Base-by-base conservation (phyloP, 129 eudicot species). In the Solidago caesia region DNA sequence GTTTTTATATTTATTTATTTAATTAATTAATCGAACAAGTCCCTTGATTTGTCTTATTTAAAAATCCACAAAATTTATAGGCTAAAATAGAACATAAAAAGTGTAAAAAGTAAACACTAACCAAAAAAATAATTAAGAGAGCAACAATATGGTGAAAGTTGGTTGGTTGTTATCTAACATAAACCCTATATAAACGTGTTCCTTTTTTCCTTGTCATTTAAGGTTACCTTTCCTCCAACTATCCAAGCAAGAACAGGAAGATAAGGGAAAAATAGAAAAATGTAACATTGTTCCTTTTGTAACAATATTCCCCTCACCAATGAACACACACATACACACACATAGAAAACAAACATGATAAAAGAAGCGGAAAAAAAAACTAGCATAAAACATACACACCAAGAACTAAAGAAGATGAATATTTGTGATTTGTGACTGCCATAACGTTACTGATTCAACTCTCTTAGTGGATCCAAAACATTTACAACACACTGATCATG, bases 391-490 rank as follows among this genome's bases (percentile, higher is more conserved):
- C 3, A 48, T 7, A 21, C 21, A 21, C 21, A 21, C 21, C 21
- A 21, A 21, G 21, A 21, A 21, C 21, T 21, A 21, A 21, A 21
- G 21, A 21, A 21, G 21, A 21, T 21, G 21, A 21, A 21, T 21
- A 21, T 21, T 21, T 21, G 21, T 21, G 21, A 21, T 21, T 21
- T 21, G 21, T 21, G 21, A 21, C 21, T 21, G 21, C 21, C 21
- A 11, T 12, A 14, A 52, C 0, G n/a, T 52, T 52, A 52, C 58
- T 52, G 21, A 13, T 52, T 52, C 15, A 14, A 52, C 21, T 52
- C 58, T 13, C 16, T 52, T 6, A 33, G 45, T 62, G 67, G 44
- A 62, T 33, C 67, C 67, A 62, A 62, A 55, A 55, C 60, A 55
- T 55, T 55, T 55, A 21, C 60, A 55, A 5, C 60, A 55, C 6